Evolutionary conservation across 2,329 filamentous ascomycete genomes (phyloP).

Genomic region (Colletotrichum sp.): DNA sequence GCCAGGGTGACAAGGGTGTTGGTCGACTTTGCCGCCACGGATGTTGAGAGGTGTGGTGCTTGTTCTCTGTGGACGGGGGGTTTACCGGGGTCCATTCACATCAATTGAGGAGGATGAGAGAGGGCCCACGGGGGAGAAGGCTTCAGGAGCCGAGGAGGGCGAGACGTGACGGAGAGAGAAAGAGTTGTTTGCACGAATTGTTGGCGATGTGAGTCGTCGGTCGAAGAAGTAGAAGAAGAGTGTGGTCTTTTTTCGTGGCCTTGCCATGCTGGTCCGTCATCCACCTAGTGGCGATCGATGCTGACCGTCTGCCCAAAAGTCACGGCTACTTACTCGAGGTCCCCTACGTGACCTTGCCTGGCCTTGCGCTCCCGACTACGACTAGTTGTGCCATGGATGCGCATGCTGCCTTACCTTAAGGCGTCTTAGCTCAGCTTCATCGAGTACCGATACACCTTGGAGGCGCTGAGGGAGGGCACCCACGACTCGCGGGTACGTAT

Average conservation of each 20-base stretch:
- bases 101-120: neutral
- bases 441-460: neutral
- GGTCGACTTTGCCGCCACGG: slow-evolving; percentile 15
- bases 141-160: neutral
- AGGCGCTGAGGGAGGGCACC: neutral
- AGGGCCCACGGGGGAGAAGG: neutral
- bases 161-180: neutral
- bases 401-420: neutral
- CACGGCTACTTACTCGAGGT: neutral
- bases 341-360: neutral
- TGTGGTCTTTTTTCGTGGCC: neutral
- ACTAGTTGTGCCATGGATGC: neutral
- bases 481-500: neutral
- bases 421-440: neutral
- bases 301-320: neutral
- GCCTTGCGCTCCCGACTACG: neutral
- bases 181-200: neutral
- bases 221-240: neutral
- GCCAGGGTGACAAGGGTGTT: slow-evolving; percentile 8
- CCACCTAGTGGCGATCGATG: neutral
- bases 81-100: neutral
- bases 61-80: neutral
- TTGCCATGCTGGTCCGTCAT: neutral
- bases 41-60: neutral
- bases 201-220: neutral